Base-by-base conservation (phyloP, 306 rosid species). In the Pterocarpus macrocarpus region DNA sequence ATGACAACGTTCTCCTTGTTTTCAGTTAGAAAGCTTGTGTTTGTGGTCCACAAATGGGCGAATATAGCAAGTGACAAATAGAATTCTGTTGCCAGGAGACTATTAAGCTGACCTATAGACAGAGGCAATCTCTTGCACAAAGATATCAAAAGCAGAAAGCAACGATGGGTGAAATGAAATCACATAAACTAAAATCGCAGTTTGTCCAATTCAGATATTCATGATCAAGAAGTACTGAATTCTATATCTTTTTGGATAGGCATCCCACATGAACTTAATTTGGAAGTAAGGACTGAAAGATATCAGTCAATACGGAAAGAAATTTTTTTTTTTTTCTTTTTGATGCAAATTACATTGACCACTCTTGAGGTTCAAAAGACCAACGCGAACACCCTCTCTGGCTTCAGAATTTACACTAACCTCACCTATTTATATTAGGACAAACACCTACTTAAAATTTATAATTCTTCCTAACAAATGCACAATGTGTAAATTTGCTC, bases 401-500 rank as follows among this genome's bases (percentile, higher is more conserved):
- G 69, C 28, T 77, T 38, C 69, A 56, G 69, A 69, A 32, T 53
- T 58, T 33, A 53, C 33, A 12, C 59, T 53, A 15, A 53, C 3
- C 33, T 78, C 47, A 2, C 65, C 3, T 28, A 73, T 73, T 80
- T 55, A 33, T 36, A 14, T 41, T 43, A 66, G 34, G 63, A 66
- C 53, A 67, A 74, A 81, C 58, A 41, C 58, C 61, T 22, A 35
- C 22, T 47, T 38, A 35, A 80, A 49, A 62, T 36, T 22, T 61
- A 34, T 12, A 58, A 45, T 34, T 34, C 73, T 43, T 17, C 4
- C 53, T 12, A 33, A 58, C 70, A 58, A 33, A 73, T 73, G 35
- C 55, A 32, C 39, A 53, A 2, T 10, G 39, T 8, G 34, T n/a
- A 81, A 34, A 64, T 81, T 55, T 80, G 57, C n/a, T 80, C 47